Evolutionary conservation across 2,329 filamentous ascomycete species (phyloP).

Genomic region (Trichoderma citrinoviride): DNA sequence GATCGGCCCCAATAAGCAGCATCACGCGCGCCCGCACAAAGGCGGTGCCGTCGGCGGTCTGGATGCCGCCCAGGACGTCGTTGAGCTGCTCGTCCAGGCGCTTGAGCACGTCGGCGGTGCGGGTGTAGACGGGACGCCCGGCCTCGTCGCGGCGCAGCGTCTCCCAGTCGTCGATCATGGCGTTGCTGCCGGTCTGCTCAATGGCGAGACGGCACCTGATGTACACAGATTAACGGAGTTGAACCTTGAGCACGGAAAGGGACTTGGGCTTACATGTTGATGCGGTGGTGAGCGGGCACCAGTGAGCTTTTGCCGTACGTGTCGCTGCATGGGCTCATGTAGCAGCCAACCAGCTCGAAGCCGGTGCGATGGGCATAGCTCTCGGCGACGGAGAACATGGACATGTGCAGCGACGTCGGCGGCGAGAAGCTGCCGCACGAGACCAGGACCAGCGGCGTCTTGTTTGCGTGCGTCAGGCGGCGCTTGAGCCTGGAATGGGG

Average conservation of each 20-base stretch:
- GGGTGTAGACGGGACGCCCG: constrained; percentile 73
- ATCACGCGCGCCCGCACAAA: constrained; percentile 66
- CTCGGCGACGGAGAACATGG: constrained; percentile 81
- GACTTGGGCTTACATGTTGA: constrained; percentile 57
- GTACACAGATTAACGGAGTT: too few species aligned
- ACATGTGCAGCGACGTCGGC: constrained; percentile 71
- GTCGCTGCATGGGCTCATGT: constrained; percentile 46
- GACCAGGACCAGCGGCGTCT: constrained; percentile 64
- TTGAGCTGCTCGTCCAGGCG: constrained; percentile 88
- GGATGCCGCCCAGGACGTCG: constrained; percentile 69
- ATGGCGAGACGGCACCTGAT: constrained; percentile 66
- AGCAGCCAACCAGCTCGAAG: constrained; percentile 80
- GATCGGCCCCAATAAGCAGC: constrained; percentile 71
- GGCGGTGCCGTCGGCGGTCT: constrained; percentile 60
- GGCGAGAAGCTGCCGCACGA: constrained; percentile 69
- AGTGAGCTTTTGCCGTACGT: constrained; percentile 42
- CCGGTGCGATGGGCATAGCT: constrained; percentile 68
- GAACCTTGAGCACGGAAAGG: too few species aligned
- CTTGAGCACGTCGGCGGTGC: constrained; percentile 79
- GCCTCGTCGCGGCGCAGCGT: constrained; percentile 39
- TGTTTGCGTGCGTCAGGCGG: constrained; percentile 50
- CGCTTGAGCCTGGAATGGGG: constrained; percentile 55
- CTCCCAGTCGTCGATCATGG: constrained; percentile 84
- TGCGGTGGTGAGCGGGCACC: constrained; percentile 30
- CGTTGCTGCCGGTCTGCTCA: constrained; percentile 66